Conservation (phyloP, 371 early-diverging fungal species). For the Mortierella polycephala region DNA sequence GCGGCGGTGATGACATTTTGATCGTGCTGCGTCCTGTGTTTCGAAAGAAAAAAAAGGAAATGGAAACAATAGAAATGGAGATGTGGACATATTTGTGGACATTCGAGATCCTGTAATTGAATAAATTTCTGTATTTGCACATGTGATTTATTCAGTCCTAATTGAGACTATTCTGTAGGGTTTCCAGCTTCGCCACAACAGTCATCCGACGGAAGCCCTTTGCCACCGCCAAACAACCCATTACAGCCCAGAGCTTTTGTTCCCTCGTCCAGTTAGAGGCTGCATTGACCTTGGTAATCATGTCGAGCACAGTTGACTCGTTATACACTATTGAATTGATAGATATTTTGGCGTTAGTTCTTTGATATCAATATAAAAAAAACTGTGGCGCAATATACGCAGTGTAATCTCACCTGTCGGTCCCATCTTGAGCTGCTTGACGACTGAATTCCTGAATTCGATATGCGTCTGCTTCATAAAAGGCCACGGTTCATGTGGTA, state of each 20-base stretch:
- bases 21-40: not conserved
- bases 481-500: not conserved
- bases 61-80: not conserved
- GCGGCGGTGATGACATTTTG: not conserved
- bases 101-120: not conserved
- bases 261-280: conserved; percentile 39
- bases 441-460: conserved; percentile 11
- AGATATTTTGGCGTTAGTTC: not conserved
- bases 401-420: conserved; percentile 18
- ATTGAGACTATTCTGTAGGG: not conserved
- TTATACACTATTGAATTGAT: conserved; percentile 25
- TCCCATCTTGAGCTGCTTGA: conserved; percentile 26
- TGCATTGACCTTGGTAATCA: conserved; percentile 21
- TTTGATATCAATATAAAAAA: too few relatives aligned
- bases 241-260: conserved; percentile 25
- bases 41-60: not conserved
- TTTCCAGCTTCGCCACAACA: conserved; percentile 25
- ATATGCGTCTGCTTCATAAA: conserved; percentile 3
- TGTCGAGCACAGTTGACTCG: conserved; percentile 14
- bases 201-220: conserved; percentile 35
- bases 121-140: conserved; percentile 4
- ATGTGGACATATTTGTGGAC: not conserved
- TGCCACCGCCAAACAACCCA: conserved; percentile 22
- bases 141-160: not conserved
- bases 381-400: not conserved